Evolutionary conservation across 345 rosid species (phyloP).

Genomic region (Hevea brasiliensis): DNA sequence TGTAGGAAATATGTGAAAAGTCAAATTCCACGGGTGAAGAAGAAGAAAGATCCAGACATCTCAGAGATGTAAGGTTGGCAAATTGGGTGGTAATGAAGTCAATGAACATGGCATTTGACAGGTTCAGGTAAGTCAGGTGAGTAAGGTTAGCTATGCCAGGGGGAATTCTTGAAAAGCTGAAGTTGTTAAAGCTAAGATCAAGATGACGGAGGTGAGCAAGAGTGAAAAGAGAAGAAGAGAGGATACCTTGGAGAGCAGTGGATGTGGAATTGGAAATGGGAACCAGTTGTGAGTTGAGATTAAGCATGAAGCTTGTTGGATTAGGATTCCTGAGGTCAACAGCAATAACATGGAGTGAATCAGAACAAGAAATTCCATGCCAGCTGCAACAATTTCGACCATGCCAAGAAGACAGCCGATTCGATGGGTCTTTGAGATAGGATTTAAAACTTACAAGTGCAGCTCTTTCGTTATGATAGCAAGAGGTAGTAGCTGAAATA

Average conservation of each 20-base stretch:
- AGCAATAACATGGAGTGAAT: conserved; percentile 15
- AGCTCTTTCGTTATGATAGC: conserved; percentile 29
- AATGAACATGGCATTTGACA: conserved; percentile 31
- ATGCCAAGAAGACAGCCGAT: conserved; percentile 29
- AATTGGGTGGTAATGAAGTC: conserved; percentile 27
- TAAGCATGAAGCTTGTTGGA: conserved; percentile 1
- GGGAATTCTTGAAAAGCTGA: conserved; percentile 32
- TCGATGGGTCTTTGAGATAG: conserved; percentile 22
- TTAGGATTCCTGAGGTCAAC: conserved; percentile 28
- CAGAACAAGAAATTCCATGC: conserved; percentile 26
- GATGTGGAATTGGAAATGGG: conserved; percentile 10
- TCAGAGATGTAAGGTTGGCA: conserved; percentile 28
- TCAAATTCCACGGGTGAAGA: background rate
- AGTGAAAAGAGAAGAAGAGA: conserved; percentile 31
- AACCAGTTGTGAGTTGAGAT: conserved; percentile 13
- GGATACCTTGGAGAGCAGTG: conserved; percentile 20
- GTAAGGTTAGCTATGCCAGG: conserved; percentile 26
- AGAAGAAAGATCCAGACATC: conserved; percentile 21
- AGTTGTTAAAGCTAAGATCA: conserved; percentile 41
- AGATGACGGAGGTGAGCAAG: conserved; percentile 17
- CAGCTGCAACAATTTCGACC: conserved; percentile 32
- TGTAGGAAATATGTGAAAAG: conserved; percentile 7
- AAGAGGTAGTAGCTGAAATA: background rate
- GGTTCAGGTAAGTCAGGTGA: conserved; percentile 20
- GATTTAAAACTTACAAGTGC: conserved; percentile 30